Conservation (phyloP, 805 yeast genomes). For the Tanozyma kutaoensis region DNA sequence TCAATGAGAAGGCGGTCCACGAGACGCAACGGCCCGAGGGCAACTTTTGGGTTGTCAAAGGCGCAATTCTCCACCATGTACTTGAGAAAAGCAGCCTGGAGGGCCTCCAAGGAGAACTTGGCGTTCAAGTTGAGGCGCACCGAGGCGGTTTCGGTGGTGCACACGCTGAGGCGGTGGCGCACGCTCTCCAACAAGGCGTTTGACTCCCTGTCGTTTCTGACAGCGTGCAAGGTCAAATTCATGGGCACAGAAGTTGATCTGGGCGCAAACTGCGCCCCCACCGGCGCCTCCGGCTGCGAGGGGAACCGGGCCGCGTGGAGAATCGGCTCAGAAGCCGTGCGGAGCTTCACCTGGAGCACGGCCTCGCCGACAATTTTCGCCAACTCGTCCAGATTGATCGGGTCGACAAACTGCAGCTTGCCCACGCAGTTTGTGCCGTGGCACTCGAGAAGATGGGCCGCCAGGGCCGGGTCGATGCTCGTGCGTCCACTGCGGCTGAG, state of each 20-base stretch:
- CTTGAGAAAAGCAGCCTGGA: slow-evolving; percentile 16
- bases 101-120: slow-evolving; percentile 10
- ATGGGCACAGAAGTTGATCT: too few relatives aligned
- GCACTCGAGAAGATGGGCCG: slow-evolving; percentile 4
- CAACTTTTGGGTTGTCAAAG: slow-evolving; percentile 11
- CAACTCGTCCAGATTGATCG: slow-evolving; percentile 2
- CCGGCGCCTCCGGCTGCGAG: too few relatives aligned
- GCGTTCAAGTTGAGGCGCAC: too few relatives aligned
- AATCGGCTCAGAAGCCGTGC: too few relatives aligned
- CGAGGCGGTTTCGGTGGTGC: too few relatives aligned
- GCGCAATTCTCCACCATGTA: slow-evolving; percentile 12
- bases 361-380: slow-evolving; percentile 4
- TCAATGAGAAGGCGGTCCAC: slow-evolving; percentile 20
- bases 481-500: not conserved
- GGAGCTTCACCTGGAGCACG: slow-evolving; percentile 4
- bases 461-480: not conserved
- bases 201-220: too few relatives aligned
- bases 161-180: too few relatives aligned
- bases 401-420: slow-evolving; percentile 1
- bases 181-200: too few relatives aligned
- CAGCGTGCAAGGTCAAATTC: too few relatives aligned
- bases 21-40: slow-evolving; percentile 21
- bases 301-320: too few relatives aligned
- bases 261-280: too few relatives aligned
- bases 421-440: slow-evolving; percentile 3